Conservation (phyloP, 257 asterid species). For the Solanum sejunctum region DNA sequence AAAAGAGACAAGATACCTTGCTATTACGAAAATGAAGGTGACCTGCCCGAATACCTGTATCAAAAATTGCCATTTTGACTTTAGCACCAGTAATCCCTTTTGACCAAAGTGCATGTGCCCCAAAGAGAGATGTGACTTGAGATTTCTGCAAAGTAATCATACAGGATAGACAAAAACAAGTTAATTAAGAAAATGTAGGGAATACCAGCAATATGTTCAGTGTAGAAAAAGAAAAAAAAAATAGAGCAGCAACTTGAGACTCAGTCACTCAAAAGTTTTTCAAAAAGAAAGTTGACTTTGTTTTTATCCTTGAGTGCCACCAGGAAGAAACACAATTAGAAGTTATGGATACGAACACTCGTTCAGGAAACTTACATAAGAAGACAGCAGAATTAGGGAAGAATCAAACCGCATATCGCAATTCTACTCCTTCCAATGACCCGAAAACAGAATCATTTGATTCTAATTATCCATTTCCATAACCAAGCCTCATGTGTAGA, state of each 20-base stretch:
- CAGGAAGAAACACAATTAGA: too few species aligned
- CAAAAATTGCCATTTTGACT: slow-evolving; percentile 97
- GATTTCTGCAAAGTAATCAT: slow-evolving; percentile 52
- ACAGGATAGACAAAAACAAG: not conserved
- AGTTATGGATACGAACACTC: too few species aligned
- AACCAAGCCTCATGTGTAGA: not conserved
- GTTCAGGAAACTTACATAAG: not conserved
- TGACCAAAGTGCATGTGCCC: slow-evolving; percentile 87
- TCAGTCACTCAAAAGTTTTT: not conserved
- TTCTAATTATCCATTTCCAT: not conserved
- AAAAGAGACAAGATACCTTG: slow-evolving; percentile 36
- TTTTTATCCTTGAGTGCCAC: not conserved
- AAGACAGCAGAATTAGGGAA: not conserved
- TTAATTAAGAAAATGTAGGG: not conserved
- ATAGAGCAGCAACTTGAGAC: not conserved
- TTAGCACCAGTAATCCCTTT: slow-evolving; percentile 85
- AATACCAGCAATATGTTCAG: not conserved
- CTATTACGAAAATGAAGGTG: slow-evolving; percentile 95
- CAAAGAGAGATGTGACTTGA: slow-evolving; percentile 85
- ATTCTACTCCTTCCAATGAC: not conserved
- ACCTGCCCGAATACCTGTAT: slow-evolving; percentile 76
- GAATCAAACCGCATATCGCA: not conserved
- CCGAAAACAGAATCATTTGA: not conserved
- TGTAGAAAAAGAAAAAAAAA: not conserved
- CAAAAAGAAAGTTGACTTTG: not conserved